Evolutionary conservation across 169 alveolate species (phyloP), one percentile per base, ranked within the genome.

Genomic region (Prorocentrum cordatum): DNA sequence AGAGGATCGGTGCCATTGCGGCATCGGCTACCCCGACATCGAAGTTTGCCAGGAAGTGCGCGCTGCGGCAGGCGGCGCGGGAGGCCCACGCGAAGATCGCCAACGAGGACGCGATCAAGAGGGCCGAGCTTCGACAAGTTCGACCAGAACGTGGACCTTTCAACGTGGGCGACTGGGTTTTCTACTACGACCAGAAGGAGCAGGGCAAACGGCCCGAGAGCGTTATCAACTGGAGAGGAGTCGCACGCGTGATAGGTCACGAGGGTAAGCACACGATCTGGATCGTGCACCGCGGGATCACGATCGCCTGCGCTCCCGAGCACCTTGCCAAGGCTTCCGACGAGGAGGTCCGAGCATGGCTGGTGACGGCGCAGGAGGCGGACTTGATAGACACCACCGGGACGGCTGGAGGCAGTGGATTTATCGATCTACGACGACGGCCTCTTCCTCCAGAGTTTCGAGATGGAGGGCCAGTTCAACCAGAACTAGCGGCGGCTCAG

Each of bases 221-320:
- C 59, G n/a, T n/a, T n/a, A n/a, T n/a, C 64, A n/a, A 32, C 27
- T 50, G 84, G 84, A 2, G 84, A 3, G 84, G 84, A 0, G 45
- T 72, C 20, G 84, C 84, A 14, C 3, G 84, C 3, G 70, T 72
- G 58, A 50, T 72, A 5, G 84, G 84, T 3, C 14, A 50, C 27
- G 84, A 72, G 33, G 84, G 84, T 12, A 2, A n/a, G 9, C 62
- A 50, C 29, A 71, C 83, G n/a, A 45, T 71, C 29, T 71, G 83
- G 83, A 18, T 42, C 1, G 10, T 45, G 31, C 83, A 45, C 58
- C 1, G 83, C 2, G 47, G 83, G 0, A 26, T 71, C 31, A 14
- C 45, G n/a, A 6, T 71, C 7, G 83, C 83, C 32, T 64, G 39
- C 6, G 10, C 50, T n/a, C 83, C 83, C 0, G 83, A 71, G 31